A percentile compares a stretch with the other conserved stretches of the same genome.
Evolutionary conservation across 75 land plant species (phyloP).

Genomic region (Picea glauca): DNA sequence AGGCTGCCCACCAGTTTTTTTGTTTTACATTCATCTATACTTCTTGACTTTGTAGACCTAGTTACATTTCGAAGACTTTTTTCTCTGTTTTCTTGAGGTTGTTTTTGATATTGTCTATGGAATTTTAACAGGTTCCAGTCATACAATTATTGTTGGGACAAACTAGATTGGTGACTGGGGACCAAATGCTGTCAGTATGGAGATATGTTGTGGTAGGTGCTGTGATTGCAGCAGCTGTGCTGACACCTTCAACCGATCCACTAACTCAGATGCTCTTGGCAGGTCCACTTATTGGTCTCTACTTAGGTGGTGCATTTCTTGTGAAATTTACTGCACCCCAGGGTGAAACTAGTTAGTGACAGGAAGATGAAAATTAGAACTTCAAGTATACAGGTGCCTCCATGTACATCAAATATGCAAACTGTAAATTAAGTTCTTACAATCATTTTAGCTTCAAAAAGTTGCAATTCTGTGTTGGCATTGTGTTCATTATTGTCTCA

Average conservation of each 20-base stretch:
- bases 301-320: slow-evolving; percentile 88
- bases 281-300: slow-evolving; percentile 89
- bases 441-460: too few species aligned
- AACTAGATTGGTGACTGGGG: slow-evolving; percentile 77
- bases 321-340: slow-evolving; percentile 52
- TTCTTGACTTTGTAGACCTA: not conserved
- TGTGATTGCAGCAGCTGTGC: slow-evolving; percentile 90
- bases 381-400: too few species aligned
- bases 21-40: not conserved
- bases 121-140: slow-evolving; percentile 81
- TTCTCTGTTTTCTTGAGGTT: not conserved
- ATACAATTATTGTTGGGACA: slow-evolving; percentile 93
- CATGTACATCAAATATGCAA: too few species aligned
- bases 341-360: slow-evolving; percentile 4
- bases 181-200: slow-evolving; percentile 99
- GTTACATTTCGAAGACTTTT: not conserved
- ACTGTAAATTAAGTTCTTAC: too few species aligned
- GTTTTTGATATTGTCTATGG: too few species aligned
- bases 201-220: slow-evolving; percentile 99
- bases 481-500: too few species aligned
- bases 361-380: too few species aligned
- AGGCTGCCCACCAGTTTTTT: not conserved
- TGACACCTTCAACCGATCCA: slow-evolving; percentile 99
- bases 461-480: too few species aligned
- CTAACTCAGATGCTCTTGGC: slow-evolving; percentile 92